phyloP scores from a whole-genome alignment of 2,329 filamentous ascomycete species.

The Alternaria ethzedia region DNA sequence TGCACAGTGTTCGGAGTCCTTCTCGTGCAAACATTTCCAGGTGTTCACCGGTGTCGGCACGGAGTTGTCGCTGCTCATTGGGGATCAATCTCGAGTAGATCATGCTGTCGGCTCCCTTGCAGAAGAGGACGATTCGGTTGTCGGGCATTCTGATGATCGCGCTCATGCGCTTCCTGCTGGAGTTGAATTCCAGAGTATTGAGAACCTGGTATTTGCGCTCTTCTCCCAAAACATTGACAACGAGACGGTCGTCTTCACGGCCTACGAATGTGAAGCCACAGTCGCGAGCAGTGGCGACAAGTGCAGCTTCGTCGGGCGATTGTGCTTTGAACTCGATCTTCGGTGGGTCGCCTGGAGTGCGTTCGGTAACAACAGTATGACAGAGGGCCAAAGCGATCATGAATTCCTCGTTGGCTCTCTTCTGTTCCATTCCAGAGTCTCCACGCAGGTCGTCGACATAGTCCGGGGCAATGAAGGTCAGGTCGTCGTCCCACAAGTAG shows the following conservation, averaged over 20 bases:
- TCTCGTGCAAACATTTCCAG: conserved; percentile 97
- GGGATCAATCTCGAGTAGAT: conserved; percentile 90
- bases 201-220: conserved; percentile 86
- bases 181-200: conserved; percentile 98
- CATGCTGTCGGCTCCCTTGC: conserved; percentile 96
- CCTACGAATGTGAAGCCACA: conserved; percentile 94
- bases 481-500: conserved; percentile 84
- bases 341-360: conserved; percentile 85
- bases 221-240: conserved; percentile 84
- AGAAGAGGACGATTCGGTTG: conserved; percentile 86
- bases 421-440: conserved; percentile 76
- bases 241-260: conserved; percentile 77
- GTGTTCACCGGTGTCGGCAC: conserved; percentile 85
- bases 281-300: conserved; percentile 92
- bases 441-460: conserved; percentile 85
- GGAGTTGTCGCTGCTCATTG: conserved; percentile 84
- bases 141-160: conserved; percentile 95
- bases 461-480: conserved; percentile 92
- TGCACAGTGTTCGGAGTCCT: conserved; percentile 91
- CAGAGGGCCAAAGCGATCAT: conserved; percentile 96
- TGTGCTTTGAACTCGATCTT: conserved; percentile 96
- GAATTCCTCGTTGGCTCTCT: conserved; percentile 80
- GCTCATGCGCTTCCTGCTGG: conserved; percentile 95
- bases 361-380: conserved; percentile 93
- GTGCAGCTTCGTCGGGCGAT: conserved; percentile 92